phyloP scores from a whole-genome alignment of 1,284 basidiomycete genomes.

The Ustilago lituana region DNA sequence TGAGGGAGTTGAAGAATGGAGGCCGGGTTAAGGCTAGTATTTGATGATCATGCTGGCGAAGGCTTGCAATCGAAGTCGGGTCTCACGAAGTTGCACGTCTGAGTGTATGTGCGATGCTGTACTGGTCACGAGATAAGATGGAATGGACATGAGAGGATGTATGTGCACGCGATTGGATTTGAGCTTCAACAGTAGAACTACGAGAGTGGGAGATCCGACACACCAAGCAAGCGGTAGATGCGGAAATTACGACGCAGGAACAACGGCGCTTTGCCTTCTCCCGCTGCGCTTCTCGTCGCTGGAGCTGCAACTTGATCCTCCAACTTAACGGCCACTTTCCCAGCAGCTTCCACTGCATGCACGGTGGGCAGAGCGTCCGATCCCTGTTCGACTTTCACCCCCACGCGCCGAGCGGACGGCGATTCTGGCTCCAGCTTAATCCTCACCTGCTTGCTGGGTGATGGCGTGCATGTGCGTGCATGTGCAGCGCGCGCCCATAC shows the following conservation, averaged over 20 bases:
- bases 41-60: constrained; percentile 18
- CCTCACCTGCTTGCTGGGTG: background rate
- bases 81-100: background rate
- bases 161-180: too few species aligned
- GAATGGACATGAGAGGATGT: too few species aligned
- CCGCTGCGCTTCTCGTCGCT: background rate
- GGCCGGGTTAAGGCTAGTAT: constrained; percentile 54
- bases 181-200: background rate
- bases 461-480: background rate
- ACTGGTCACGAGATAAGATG: too few species aligned
- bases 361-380: background rate
- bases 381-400: background rate
- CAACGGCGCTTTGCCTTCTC: constrained; percentile 2
- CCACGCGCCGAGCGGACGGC: background rate
- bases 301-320: too few species aligned
- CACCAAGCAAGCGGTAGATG: constrained; percentile 18
- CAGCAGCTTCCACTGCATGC: too few species aligned
- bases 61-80: background rate
- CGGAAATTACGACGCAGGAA: constrained; percentile 38
- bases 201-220: constrained; percentile 17
- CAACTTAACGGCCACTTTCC: too few species aligned
- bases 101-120: background rate
- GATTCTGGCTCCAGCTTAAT: constrained; percentile 21
- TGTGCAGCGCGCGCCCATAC: constrained; percentile 25
- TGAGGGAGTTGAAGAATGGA: constrained; percentile 83